Conservation (phyloP, 345 rosid genomes). For the Salix suchowensis region DNA sequence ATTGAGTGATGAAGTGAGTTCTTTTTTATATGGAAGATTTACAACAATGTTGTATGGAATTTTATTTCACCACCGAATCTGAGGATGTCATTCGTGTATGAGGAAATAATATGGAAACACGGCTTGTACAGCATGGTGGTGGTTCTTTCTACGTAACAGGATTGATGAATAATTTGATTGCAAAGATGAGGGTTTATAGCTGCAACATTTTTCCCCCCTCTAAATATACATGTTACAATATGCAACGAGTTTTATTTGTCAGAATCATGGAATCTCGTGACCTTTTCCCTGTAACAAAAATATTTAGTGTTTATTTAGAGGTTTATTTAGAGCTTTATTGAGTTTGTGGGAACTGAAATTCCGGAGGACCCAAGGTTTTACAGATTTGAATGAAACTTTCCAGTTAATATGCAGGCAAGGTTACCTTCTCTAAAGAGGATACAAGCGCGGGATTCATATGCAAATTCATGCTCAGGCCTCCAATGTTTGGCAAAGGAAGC, state of each 20-base stretch:
- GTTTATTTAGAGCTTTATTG: slow-evolving; percentile 23
- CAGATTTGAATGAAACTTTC: slow-evolving; percentile 53
- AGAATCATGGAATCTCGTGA: background rate
- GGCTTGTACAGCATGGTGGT: background rate
- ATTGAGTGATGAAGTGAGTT: background rate
- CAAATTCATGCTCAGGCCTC: slow-evolving; percentile 22
- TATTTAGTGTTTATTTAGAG: too few species aligned
- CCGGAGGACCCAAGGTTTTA: slow-evolving; percentile 37
- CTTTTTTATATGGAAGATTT: background rate
- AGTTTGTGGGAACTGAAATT: slow-evolving; percentile 56
- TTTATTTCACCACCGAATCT: background rate
- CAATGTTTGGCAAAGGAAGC: slow-evolving; percentile 5
- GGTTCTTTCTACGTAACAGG: background rate
- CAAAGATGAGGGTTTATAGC: too few species aligned
- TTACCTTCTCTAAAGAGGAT: slow-evolving; percentile 18
- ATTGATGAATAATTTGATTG: background rate
- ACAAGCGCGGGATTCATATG: slow-evolving; percentile 20
- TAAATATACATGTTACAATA: background rate
- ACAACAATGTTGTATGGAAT: background rate
- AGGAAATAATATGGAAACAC: background rate
- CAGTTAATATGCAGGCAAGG: slow-evolving; percentile 19
- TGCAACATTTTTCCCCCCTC: background rate
- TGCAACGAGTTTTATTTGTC: background rate
- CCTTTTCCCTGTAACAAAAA: background rate
- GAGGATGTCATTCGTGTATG: background rate